Conservation (phyloP, 345 rosid genomes). For the Draba incana region DNA sequence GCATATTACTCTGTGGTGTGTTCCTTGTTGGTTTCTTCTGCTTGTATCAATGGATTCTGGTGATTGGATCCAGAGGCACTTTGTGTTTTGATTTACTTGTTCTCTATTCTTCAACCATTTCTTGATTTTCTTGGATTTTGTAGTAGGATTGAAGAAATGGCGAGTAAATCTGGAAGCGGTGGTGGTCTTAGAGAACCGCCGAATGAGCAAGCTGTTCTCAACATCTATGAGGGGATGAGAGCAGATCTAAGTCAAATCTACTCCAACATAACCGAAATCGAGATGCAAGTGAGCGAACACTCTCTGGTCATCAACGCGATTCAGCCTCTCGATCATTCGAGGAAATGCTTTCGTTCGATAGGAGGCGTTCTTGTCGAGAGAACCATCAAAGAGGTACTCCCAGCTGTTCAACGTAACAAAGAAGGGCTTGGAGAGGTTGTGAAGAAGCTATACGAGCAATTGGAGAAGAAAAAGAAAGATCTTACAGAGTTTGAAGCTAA, state of each 20-base stretch:
- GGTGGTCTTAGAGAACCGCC: constrained; percentile 50
- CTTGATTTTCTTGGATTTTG: not conserved
- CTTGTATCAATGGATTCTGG: not conserved
- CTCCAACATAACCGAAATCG: constrained; percentile 90
- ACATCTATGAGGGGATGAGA: constrained; percentile 66
- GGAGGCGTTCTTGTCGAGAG: constrained; percentile 96
- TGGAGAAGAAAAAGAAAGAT: constrained; percentile 87
- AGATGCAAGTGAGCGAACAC: constrained; percentile 95
- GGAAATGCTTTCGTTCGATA: constrained; percentile 90
- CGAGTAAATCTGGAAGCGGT: constrained; percentile 52
- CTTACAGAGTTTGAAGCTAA: constrained; percentile 76
- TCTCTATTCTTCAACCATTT: not conserved
- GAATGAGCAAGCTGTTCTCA: constrained; percentile 79
- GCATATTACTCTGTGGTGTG: too few species aligned
- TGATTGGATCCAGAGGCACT: not conserved
- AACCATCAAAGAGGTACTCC: constrained; percentile 88
- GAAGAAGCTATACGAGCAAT: constrained; percentile 74
- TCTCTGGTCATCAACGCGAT: constrained; percentile 82
- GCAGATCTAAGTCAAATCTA: constrained; percentile 87
- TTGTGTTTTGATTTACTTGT: not conserved
- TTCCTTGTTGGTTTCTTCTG: too few species aligned
- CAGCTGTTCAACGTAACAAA: constrained; percentile 92
- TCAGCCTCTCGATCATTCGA: constrained; percentile 79
- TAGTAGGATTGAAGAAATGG: constrained; percentile 43
- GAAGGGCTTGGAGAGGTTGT: constrained; percentile 94